phyloP scores from a whole-genome alignment of 495 filamentous ascomycete species.

The Letharia lupina region DNA sequence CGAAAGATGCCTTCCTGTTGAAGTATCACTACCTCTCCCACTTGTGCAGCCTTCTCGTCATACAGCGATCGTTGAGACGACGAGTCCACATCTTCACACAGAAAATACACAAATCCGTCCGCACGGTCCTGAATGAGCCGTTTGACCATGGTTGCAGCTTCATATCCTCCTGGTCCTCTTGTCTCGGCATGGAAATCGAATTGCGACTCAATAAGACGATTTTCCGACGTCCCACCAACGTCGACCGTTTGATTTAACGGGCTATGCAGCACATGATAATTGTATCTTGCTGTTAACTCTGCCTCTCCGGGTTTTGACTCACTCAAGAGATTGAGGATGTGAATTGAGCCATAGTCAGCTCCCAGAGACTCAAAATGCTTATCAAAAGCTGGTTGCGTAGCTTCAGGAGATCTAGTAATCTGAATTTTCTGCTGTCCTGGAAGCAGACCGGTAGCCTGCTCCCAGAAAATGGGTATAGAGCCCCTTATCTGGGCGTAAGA shows the following conservation, averaged over 20 bases:
- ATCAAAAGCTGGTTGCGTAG: conserved; percentile 90
- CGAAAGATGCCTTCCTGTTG: conserved; percentile 93
- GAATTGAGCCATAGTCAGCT: conserved; percentile 76
- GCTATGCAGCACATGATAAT: conserved; percentile 64
- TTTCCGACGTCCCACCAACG: conserved; percentile 42
- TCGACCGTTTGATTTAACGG: conserved; percentile 47
- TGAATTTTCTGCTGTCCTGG: conserved; percentile 93
- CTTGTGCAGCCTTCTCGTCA: conserved; percentile 28
- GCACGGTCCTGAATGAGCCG: conserved; percentile 64
- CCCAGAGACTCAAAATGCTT: conserved; percentile 83
- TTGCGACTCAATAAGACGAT: conserved; percentile 69
- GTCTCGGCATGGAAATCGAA: conserved; percentile 96
- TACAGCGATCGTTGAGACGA: conserved; percentile 10
- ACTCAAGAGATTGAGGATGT: conserved; percentile 87
- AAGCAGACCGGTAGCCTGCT: conserved; percentile 78
- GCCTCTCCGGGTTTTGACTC: conserved; percentile 74
- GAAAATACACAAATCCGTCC: conserved; percentile 81
- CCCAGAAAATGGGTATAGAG: conserved; percentile 95
- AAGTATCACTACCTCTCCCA: conserved; percentile 58
- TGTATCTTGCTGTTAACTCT: conserved; percentile 69
- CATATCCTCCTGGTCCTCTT: conserved; percentile 77
- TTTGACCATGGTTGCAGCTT: conserved; percentile 71
- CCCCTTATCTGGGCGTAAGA: conserved; percentile 91
- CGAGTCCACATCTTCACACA: conserved; percentile 63
- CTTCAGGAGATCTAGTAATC: conserved; percentile 79